Percentiles rank a stretch among this genome's conserved stretches.
These are phyloP conservation scores for Coemansia javaensis DNA, from an alignment of 192 early-diverging fungal genomes.

Conservation along the genomic window DNA sequence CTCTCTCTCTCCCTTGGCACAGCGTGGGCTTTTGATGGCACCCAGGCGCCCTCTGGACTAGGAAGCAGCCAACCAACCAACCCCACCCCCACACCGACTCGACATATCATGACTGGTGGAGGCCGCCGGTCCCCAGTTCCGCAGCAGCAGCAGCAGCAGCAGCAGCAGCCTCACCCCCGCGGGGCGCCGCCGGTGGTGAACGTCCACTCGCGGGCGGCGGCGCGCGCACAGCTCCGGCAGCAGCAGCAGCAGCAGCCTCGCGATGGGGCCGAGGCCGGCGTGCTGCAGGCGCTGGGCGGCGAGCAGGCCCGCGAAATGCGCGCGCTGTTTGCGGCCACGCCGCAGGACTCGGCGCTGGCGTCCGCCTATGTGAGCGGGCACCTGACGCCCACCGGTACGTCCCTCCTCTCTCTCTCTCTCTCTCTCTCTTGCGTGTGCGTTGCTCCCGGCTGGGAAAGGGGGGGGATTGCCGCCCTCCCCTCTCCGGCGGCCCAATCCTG, in stretches of 20 bases:
- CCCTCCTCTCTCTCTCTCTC: not conserved
- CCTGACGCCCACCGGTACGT: constrained; percentile 45
- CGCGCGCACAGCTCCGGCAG: constrained; percentile 26
- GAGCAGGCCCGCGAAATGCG: constrained; percentile 24
- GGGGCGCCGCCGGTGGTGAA: constrained; percentile 2
- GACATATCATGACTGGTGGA: too few relatives aligned
- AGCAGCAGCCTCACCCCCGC: not conserved
- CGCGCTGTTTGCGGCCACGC: constrained; percentile 26
- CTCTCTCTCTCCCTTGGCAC: constrained; percentile 3
- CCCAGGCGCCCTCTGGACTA: too few relatives aligned
- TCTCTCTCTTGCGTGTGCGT: too few relatives aligned
- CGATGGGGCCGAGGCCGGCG: constrained; percentile 5
- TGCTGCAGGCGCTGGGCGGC: constrained; percentile 20
- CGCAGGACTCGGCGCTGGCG: constrained; percentile 26
- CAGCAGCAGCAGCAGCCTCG: constrained; percentile 15
- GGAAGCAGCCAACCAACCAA: too few relatives aligned
- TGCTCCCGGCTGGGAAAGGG: not conserved
- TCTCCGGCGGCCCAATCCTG: too few relatives aligned
- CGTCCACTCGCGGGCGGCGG: constrained; percentile 21
- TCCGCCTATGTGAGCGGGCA: constrained; percentile 49
- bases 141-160: constrained; percentile 7
- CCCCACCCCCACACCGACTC: too few relatives aligned
- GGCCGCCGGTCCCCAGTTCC: not conserved
- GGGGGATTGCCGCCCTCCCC: not conserved
- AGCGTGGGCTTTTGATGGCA: not conserved